Conservation (phyloP, 2,329 filamentous ascomycete species). For the Colletotrichum sp. region DNA sequence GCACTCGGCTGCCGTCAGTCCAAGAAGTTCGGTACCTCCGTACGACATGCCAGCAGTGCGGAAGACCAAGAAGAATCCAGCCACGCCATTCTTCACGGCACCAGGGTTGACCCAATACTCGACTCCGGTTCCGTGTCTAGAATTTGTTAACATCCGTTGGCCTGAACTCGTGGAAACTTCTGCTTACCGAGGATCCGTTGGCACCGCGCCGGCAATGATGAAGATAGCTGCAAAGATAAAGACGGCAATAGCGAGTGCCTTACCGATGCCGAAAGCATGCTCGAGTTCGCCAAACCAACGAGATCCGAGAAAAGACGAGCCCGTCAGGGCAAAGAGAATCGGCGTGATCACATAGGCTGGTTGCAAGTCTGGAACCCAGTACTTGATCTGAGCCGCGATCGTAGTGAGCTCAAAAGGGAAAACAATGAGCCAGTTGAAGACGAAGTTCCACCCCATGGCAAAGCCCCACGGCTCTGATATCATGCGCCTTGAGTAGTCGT, state of each 20-base stretch:
- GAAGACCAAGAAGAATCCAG: conserved; percentile 48
- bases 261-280: conserved; percentile 56
- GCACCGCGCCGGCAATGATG: conserved; percentile 53
- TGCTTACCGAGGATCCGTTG: conserved; percentile 36
- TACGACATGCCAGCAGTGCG: conserved; percentile 49
- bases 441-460: conserved; percentile 45
- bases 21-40: conserved; percentile 50
- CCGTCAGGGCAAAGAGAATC: conserved; percentile 40
- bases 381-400: conserved; percentile 33
- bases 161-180: conserved; percentile 40
- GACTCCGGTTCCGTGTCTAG: conserved; percentile 28
- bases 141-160: neutral
- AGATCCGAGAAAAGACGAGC: conserved; percentile 52
- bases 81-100: conserved; percentile 45
- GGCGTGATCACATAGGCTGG: conserved; percentile 38
- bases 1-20: conserved; percentile 47
- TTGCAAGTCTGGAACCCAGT: conserved; percentile 29
- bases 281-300: conserved; percentile 53
- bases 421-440: conserved; percentile 38
- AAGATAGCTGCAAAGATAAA: conserved; percentile 64
- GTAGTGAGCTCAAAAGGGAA: conserved; percentile 42
- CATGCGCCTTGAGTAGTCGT: conserved; percentile 41
- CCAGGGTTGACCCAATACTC: conserved; percentile 54
- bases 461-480: conserved; percentile 42
- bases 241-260: conserved; percentile 54